Evolutionary conservation across 169 alveolate species (phyloP).

Genomic region (Pseudocohnilembus persalinus): DNA sequence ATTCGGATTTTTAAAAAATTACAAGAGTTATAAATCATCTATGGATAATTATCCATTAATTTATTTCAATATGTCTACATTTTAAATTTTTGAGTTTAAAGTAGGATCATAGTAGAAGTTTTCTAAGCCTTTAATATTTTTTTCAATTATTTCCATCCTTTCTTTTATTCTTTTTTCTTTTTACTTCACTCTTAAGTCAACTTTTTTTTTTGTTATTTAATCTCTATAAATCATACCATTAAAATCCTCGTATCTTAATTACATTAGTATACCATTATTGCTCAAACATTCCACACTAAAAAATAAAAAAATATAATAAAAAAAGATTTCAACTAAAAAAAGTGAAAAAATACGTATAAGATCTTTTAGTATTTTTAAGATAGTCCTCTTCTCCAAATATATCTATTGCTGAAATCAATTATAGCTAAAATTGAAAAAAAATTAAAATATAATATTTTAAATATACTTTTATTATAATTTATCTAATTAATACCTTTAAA

Average conservation of each 20-base stretch:
- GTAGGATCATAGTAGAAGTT: not conserved
- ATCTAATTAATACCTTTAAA: not conserved
- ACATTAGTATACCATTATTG: not conserved
- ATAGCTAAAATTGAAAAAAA: not conserved
- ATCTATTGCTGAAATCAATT: not conserved
- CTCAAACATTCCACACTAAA: not conserved
- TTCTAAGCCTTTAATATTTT: not conserved
- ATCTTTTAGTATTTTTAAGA: conserved; percentile 8
- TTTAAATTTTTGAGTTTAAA: too few relatives aligned
- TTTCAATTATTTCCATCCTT: not conserved
- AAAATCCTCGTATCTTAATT: not conserved
- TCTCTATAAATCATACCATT: not conserved
- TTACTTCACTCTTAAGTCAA: not conserved
- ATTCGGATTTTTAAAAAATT: not conserved
- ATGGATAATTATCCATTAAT: not conserved
- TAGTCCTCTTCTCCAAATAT: conserved; percentile 26
- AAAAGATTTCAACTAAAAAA: not conserved
- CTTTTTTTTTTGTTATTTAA: not conserved
- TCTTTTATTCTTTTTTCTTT: too few relatives aligned
- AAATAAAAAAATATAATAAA: too few relatives aligned
- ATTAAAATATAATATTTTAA: not conserved
- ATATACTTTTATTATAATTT: too few relatives aligned
- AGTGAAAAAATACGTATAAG: not conserved
- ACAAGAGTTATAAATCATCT: not conserved
- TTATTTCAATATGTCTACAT: too few relatives aligned